Percentiles rank a stretch among this genome's conserved stretches.
Conservation (phyloP, 2,329 filamentous ascomycete species). For the Hypoxylon sp. region DNA sequence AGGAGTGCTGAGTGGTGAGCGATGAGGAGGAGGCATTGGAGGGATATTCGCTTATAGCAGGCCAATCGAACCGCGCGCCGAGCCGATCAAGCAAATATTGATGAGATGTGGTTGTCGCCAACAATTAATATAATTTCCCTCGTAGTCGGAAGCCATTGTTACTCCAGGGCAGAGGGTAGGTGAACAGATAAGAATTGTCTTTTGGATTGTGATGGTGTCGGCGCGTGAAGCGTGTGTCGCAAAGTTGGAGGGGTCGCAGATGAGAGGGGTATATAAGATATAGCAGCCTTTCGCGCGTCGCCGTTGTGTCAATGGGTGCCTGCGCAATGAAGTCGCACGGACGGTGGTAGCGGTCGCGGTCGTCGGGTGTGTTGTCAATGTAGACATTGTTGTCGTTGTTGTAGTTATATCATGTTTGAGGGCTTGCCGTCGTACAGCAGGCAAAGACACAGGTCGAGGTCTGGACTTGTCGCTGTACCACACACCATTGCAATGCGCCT, state of each 20-base stretch:
- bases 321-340: conserved; percentile 19
- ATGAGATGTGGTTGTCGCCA: conserved; percentile 14
- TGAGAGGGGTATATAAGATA: conserved; percentile 8
- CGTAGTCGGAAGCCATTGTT: not conserved
- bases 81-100: conserved; percentile 2
- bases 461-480: conserved; percentile 39
- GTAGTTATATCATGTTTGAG: conserved; percentile 4
- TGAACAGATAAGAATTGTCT: not conserved
- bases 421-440: conserved; percentile 27
- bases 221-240: conserved; percentile 18
- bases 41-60: conserved; percentile 14
- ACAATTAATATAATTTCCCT: not conserved
- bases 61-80: conserved; percentile 28
- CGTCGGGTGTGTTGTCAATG: no score
- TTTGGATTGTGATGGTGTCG: conserved; percentile 6
- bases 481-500: conserved; percentile 42
- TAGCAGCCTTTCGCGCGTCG: not conserved
- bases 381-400: conserved; percentile 4
- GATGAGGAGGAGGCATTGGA: not conserved
- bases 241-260: conserved; percentile 6
- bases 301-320: not conserved
- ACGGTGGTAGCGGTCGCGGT: not conserved
- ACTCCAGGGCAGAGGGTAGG: not conserved
- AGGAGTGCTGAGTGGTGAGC: conserved; percentile 3
- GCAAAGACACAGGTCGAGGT: conserved; percentile 14